Percentiles rank a stretch among this genome's conserved stretches.
phyloP scores from a whole-genome alignment of 2,329 filamentous ascomycete genomes.

The Aspergillus pseudoterreus region DNA sequence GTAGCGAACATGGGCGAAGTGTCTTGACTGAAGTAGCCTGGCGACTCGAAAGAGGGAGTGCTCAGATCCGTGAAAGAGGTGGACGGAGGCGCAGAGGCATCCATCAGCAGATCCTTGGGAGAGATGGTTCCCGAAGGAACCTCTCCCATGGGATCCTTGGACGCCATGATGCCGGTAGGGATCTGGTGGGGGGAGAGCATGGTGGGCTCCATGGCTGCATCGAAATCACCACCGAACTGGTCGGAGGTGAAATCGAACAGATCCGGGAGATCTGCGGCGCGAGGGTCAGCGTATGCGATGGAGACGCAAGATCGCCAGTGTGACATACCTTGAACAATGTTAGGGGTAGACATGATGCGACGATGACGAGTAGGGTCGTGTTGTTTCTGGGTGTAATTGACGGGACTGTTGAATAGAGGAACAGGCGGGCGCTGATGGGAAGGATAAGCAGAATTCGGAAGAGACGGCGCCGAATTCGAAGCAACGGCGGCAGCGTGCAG shows the following conservation, averaged over 20 bases:
- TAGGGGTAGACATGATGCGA: conserved; percentile 39
- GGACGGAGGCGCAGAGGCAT: conserved; percentile 76
- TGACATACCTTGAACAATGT: conserved; percentile 39
- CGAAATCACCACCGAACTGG: conserved; percentile 23
- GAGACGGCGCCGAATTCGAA: conserved; percentile 29
- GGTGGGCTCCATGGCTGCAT: conserved; percentile 19
- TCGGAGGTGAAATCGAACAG: conserved; percentile 29
- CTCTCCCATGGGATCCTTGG: conserved; percentile 40
- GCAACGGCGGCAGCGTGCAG: conserved; percentile 37
- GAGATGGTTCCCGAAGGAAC: conserved; percentile 65
- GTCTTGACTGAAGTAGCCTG: conserved; percentile 65
- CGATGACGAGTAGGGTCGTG: conserved; percentile 23
- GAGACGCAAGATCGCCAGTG: conserved; percentile 16
- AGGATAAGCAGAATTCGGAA: conserved; percentile 24
- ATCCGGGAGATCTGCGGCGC: conserved; percentile 19
- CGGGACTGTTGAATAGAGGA: conserved; percentile 34
- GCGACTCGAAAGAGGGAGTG: conserved; percentile 76
- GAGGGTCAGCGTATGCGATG: conserved; percentile 13
- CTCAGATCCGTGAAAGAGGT: conserved; percentile 78
- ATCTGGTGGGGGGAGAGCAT: conserved; percentile 26
- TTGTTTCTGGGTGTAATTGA: conserved; percentile 27
- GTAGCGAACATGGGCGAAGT: conserved; percentile 72
- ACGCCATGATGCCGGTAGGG: conserved; percentile 38
- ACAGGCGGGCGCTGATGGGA: conserved; percentile 36
- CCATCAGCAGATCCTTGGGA: conserved; percentile 73